phyloP scores from a whole-genome alignment of 176 grass and related monocot species.

The Poa annua region DNA sequence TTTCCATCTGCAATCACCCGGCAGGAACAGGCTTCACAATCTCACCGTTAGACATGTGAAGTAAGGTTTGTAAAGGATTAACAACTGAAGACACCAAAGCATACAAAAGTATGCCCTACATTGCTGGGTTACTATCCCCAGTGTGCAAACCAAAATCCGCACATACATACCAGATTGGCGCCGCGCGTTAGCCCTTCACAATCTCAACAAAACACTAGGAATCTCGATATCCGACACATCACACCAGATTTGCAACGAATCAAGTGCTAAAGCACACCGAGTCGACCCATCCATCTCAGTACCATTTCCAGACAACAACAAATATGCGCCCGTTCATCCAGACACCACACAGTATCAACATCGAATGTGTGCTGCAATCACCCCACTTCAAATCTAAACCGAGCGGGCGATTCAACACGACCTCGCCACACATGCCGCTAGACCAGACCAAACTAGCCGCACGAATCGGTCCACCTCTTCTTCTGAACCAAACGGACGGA shows the following conservation, averaged over 20 bases:
- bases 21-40: not conserved
- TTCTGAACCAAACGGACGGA: not conserved
- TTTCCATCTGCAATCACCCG: not conserved
- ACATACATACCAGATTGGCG: not conserved
- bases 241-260: slow-evolving; percentile 11
- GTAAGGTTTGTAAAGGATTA: not conserved
- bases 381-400: not conserved
- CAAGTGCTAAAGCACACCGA: not conserved
- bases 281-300: not conserved
- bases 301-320: not conserved
- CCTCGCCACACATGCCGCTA: not conserved
- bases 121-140: not conserved
- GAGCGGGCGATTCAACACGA: not conserved
- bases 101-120: not conserved
- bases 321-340: not conserved
- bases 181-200: not conserved
- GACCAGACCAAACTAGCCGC: not conserved
- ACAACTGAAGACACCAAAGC: not conserved
- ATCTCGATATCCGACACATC: not conserved
- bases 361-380: slow-evolving; percentile 1
- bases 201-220: not conserved
- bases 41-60: not conserved
- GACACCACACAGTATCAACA: not conserved
- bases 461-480: not conserved
- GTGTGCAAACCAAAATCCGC: not conserved